A percentile compares a stretch with the other conserved stretches of the same genome.
Conservation (phyloP, 306 rosid species). For the Vigna nakashimae region DNA sequence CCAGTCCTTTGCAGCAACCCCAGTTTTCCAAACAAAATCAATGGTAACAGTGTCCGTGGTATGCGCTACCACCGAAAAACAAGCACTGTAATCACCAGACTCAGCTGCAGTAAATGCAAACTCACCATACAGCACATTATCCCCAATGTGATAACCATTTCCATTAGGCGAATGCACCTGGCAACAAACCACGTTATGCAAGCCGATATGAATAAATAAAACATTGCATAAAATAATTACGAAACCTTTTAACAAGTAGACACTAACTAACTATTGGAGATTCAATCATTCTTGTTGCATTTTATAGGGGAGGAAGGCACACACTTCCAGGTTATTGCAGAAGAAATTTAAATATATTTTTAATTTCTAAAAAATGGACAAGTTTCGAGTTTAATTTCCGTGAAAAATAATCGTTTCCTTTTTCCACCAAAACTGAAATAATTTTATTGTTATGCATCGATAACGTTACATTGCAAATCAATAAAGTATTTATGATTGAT, state of each 20-base stretch:
- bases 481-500: too few species aligned
- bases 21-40: constrained; percentile 84
- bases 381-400: not conserved
- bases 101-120: constrained; percentile 81
- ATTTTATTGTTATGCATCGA: too few species aligned
- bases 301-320: not conserved
- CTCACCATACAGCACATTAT: constrained; percentile 63
- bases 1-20: constrained; percentile 83
- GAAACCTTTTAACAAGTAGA: not conserved
- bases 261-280: constrained; percentile 1
- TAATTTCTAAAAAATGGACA: not conserved
- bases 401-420: not conserved
- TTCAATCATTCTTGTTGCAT: not conserved
- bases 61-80: constrained; percentile 62
- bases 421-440: too few species aligned
- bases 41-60: constrained; percentile 45
- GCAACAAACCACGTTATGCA: constrained; percentile 44
- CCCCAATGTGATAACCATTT: constrained; percentile 60
- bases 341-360: not conserved
- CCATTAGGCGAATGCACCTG: constrained; percentile 84
- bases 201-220: not conserved
- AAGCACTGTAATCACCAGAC: constrained; percentile 74
- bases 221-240: not conserved
- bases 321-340: not conserved
- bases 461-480: too few species aligned